Evolutionary conservation across 768 basidiomycete genomes (phyloP).

Genomic region (Lactifluus rugatus): DNA sequence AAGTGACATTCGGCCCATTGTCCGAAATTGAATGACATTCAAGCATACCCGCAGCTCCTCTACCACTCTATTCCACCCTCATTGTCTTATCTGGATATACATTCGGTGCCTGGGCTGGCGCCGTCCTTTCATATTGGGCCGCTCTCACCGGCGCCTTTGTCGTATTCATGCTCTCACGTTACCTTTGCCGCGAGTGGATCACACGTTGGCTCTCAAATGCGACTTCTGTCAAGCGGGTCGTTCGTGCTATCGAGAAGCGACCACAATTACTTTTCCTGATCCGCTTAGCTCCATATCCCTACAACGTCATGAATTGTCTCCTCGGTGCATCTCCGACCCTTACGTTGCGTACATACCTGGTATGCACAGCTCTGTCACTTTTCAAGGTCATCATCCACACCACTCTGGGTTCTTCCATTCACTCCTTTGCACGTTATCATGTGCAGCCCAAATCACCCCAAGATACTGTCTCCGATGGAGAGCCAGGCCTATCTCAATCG

Average conservation of each 20-base stretch:
- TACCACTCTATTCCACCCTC: slow-evolving; percentile 89
- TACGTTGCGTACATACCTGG: slow-evolving; percentile 65
- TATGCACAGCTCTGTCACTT: slow-evolving; percentile 73
- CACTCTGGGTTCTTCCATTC: slow-evolving; percentile 74
- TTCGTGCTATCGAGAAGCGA: slow-evolving; percentile 78
- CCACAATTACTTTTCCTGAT: slow-evolving; percentile 87
- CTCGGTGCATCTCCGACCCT: slow-evolving; percentile 81
- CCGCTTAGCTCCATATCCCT: slow-evolving; percentile 84
- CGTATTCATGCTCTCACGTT: slow-evolving; percentile 74
- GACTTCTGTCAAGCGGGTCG: slow-evolving; percentile 64
- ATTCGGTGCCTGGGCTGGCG: slow-evolving; percentile 76
- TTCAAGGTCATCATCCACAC: slow-evolving; percentile 91
- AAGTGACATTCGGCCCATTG: slow-evolving; percentile 28
- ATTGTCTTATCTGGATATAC: slow-evolving; percentile 90
- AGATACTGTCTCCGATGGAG: slow-evolving; percentile 22
- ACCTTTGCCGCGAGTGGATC: slow-evolving; percentile 61
- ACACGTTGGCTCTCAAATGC: slow-evolving; percentile 63
- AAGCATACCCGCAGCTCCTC: slow-evolving; percentile 46
- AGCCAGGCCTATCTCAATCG: slow-evolving; percentile 6
- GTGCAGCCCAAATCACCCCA: slow-evolving; percentile 17
- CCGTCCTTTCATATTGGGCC: slow-evolving; percentile 77
- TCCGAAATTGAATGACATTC: slow-evolving; percentile 13
- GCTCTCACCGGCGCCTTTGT: slow-evolving; percentile 76
- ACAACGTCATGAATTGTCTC: slow-evolving; percentile 93
- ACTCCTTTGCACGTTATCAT: slow-evolving; percentile 69